A percentile compares a stretch with the other conserved stretches of the same genome.
phyloP scores from a whole-genome alignment of 164 flowering plant genomes.

The Vitis labrusca region DNA sequence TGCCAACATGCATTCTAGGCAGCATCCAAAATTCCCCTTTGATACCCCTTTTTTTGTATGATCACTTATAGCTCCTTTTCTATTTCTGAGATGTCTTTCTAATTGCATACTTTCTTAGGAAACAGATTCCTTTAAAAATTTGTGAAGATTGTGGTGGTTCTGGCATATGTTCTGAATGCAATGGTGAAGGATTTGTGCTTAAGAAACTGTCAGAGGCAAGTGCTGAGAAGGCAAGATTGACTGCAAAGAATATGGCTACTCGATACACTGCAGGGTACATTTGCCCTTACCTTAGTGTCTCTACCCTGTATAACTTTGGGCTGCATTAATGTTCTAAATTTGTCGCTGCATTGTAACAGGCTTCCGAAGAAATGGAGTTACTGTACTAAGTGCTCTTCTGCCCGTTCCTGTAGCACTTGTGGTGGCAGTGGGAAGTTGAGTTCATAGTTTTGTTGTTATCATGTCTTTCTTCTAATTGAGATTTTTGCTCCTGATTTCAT shows the following conservation, averaged over 20 bases:
- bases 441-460: conserved; percentile 17
- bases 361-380: conserved; percentile 99
- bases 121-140: conserved; percentile 45
- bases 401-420: conserved; percentile 75
- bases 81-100: conserved; percentile 7
- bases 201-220: conserved; percentile 71
- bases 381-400: conserved; percentile 85
- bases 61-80: not conserved
- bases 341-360: conserved; percentile 36
- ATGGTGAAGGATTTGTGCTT: conserved; percentile 90
- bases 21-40: too few species aligned
- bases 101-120: conserved; percentile 11
- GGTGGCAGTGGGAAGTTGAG: conserved; percentile 72
- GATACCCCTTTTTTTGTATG: not conserved
- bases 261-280: conserved; percentile 91
- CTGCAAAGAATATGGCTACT: conserved; percentile 81
- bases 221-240: conserved; percentile 77
- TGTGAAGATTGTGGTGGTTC: conserved; percentile 93
- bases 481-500: not conserved
- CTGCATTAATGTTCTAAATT: not conserved
- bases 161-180: conserved; percentile 90
- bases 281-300: not conserved
- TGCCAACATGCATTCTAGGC: too few species aligned
- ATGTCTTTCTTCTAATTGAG: conserved; percentile 1
- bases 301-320: not conserved